Evolutionary conservation across 2,329 filamentous ascomycete species (phyloP).

Genomic region (Sporothrix humicola): DNA sequence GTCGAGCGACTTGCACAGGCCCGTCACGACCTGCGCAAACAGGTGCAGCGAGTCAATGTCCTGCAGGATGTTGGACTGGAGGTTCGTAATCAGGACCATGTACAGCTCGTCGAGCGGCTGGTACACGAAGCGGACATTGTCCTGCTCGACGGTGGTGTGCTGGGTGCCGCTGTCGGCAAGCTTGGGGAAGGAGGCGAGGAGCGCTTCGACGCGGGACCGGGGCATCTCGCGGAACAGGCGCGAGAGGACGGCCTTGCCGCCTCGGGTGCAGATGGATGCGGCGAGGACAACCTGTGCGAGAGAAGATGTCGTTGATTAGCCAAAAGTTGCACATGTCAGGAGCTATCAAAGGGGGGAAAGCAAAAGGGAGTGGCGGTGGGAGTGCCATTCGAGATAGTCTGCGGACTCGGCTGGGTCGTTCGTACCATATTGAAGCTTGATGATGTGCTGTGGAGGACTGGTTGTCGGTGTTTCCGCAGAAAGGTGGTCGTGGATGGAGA

Average conservation of each 20-base stretch:
- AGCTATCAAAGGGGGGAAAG: conserved; percentile 6
- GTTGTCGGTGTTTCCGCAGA: conserved; percentile 14
- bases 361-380: not conserved
- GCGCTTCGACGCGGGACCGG: conserved; percentile 91
- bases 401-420: not conserved
- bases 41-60: conserved; percentile 98
- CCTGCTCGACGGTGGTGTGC: conserved; percentile 97
- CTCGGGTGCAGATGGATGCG: conserved; percentile 97
- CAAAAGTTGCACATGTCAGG: conserved; percentile 29
- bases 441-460: not conserved
- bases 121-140: conserved; percentile 99
- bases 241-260: conserved; percentile 97
- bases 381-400: not conserved
- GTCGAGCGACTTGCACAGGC: conserved; percentile 93
- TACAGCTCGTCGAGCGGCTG: conserved; percentile 98
- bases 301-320: not conserved
- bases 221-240: conserved; percentile 98
- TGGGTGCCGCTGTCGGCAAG: conserved; percentile 94
- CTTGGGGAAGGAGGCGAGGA: conserved; percentile 97
- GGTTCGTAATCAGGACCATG: conserved; percentile 99
- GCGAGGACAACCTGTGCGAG: conserved; percentile 84
- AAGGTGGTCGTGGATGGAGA: not conserved
- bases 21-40: conserved; percentile 95
- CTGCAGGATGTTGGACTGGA: conserved; percentile 98
- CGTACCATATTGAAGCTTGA: conserved; percentile 34